Conservation (phyloP, 129 eudicot species). For the Artemisia tridentata region DNA sequence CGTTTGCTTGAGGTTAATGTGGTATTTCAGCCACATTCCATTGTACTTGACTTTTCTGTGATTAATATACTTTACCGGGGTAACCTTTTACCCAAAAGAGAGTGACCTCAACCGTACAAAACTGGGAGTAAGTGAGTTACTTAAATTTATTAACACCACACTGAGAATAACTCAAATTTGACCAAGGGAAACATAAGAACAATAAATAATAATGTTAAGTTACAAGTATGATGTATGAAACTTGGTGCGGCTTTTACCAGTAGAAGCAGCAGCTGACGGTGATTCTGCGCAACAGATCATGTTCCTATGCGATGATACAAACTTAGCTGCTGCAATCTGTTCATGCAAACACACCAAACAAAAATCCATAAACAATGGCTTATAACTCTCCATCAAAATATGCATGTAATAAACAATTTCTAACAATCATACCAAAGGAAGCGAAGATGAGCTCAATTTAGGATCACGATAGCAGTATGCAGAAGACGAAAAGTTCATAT, state of each 20-base stretch:
- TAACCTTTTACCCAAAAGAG: no score
- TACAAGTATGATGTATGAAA: no score
- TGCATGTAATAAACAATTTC: neutral
- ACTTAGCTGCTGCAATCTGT: constrained; percentile 45
- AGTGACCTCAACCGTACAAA: no score
- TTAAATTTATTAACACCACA: no score
- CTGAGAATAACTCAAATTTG: no score
- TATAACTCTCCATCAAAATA: neutral
- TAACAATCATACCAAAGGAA: constrained; percentile 35
- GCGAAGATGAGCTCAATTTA: constrained; percentile 33
- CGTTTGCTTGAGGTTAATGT: no score
- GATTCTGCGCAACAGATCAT: constrained; percentile 68
- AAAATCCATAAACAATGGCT: constrained; percentile 7
- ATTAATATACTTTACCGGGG: no score
- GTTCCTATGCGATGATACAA: constrained; percentile 32
- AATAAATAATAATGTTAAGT: no score
- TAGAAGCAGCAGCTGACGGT: constrained; percentile 55
- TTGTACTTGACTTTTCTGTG: no score
- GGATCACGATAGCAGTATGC: constrained; percentile 42
- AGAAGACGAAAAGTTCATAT: constrained; percentile 48
- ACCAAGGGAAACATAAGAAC: no score
- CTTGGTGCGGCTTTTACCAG: constrained; percentile 36
- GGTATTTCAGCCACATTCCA: no score
- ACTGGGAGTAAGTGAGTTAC: no score
- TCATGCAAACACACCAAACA: constrained; percentile 8